Base-by-base conservation (phyloP, 768 basidiomycete genomes). In the Amanita molliuscula region DNA sequence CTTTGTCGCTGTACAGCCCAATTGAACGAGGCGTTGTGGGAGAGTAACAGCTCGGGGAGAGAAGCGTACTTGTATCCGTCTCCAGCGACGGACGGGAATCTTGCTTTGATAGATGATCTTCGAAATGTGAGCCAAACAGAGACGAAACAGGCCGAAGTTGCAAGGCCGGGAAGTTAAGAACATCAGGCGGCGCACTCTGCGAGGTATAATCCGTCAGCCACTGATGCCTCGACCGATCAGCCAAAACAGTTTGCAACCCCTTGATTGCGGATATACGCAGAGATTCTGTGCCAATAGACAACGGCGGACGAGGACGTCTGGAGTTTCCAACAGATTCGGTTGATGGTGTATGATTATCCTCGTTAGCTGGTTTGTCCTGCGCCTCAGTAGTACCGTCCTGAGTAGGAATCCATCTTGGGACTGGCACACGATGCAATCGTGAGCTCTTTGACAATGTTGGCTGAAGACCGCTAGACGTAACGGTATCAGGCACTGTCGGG, bases 101-200 rank as follows among this genome's bases (percentile, higher is more conserved):
- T 18, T 58, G 52, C 41, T 56, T 48, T 5, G 73, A 63, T 29
- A 77, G 64, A 44, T 75, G 70, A 26, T 75, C 73, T 7, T 74
- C 70, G 57, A 89, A 85, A 23, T 84, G 79, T 8, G 78, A 67
- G 58, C 84, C 83, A 62, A 91, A 91, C 37, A 82, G 68, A 1
- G 81, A 79, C 18, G 88, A 90, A 15, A 89, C 71, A 2, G 88
- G 88, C 13, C 88, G 77, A 46, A 91, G 65, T 57, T 77, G 80
- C 42, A 91, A 72, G 3, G 76, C 67, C 9, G 82, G 73, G 58
- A 89, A 90, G 46, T 79, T 77, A 1, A 73, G 65, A 7, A 77
- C 71, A 40, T 75, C 69, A 18, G 85, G 72, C 2, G 86, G 87
- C 23, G 85, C 85, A 57, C 82, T 86, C 55, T 74, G 75, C 1